Conservation (phyloP, 345 rosid species). For the Populus tremula region DNA sequence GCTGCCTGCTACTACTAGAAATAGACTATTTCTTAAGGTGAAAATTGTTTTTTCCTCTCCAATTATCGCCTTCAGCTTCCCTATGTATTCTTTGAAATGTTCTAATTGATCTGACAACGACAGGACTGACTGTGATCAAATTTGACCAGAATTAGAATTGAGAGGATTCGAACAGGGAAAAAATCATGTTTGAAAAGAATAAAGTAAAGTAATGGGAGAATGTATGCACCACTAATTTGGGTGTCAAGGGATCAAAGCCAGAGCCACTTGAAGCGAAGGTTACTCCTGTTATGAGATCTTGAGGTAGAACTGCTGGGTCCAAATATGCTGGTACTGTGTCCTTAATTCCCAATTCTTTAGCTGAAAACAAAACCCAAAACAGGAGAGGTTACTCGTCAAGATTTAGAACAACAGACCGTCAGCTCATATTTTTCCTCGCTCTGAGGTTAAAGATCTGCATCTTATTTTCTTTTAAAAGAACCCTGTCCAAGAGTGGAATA, state of each 20-base stretch:
- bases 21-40: conserved; percentile 32
- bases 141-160: background rate
- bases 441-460: too few relatives aligned
- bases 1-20: conserved; percentile 44
- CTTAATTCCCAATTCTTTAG: conserved; percentile 55
- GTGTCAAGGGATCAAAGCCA: conserved; percentile 57
- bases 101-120: conserved; percentile 40
- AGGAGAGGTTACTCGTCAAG: background rate
- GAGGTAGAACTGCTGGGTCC: conserved; percentile 37
- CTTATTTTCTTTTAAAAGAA: too few relatives aligned
- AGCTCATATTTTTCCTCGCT: too few relatives aligned
- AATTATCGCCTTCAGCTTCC: conserved; percentile 30
- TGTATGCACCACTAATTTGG: conserved; percentile 33
- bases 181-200: background rate
- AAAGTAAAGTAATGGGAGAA: background rate
- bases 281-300: conserved; percentile 63
- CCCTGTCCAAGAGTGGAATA: too few relatives aligned
- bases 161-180: background rate
- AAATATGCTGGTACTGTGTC: conserved; percentile 51
- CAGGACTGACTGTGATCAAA: conserved; percentile 32
- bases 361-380: conserved; percentile 26
- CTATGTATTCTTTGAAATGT: conserved; percentile 39
- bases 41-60: conserved; percentile 37
- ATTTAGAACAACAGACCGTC: background rate
- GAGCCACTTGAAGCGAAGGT: conserved; percentile 66